Evolutionary conservation across 345 rosid species (phyloP).

Genomic region (Salix brachista): DNA sequence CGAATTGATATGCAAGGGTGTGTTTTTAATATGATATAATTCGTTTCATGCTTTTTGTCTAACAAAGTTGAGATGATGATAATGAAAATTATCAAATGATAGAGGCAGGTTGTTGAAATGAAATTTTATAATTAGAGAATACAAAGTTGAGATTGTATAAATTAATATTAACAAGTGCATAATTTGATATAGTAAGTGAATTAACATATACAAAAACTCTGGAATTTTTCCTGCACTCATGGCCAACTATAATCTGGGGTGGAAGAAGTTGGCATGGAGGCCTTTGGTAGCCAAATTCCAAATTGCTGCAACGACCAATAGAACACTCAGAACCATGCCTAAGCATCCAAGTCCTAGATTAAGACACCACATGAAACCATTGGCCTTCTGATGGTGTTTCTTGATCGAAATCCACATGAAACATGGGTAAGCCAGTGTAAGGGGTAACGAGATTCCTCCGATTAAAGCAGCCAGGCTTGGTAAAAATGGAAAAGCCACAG

Average conservation of each 20-base stretch:
- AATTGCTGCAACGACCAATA: slow-evolving; percentile 34
- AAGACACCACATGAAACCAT: slow-evolving; percentile 27
- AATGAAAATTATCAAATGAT: too few relatives aligned
- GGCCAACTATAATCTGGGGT: slow-evolving; percentile 17
- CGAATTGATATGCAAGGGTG: too few relatives aligned
- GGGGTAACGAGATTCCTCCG: slow-evolving; percentile 43
- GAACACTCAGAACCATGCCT: slow-evolving; percentile 29
- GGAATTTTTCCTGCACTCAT: too few relatives aligned
- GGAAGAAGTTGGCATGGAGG: slow-evolving; percentile 44
- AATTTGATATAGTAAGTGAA: too few relatives aligned
- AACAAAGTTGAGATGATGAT: too few relatives aligned
- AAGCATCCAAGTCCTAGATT: slow-evolving; percentile 43
- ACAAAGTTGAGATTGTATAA: too few relatives aligned
- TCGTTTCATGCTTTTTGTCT: too few relatives aligned
- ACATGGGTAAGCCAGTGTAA: slow-evolving; percentile 43
- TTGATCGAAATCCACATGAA: slow-evolving; percentile 40
- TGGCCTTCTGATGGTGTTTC: not conserved
- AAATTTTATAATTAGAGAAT: too few relatives aligned
- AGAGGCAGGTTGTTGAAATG: too few relatives aligned
- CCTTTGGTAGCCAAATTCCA: slow-evolving; percentile 38
- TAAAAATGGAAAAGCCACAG: slow-evolving; percentile 47
- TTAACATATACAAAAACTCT: too few relatives aligned
- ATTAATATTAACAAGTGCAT: too few relatives aligned
- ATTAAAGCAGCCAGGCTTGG: slow-evolving; percentile 33
- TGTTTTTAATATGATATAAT: too few relatives aligned